Evolutionary conservation across 352 stramenopile genomes (phyloP), one percentile per base, ranked within the genome.

Genomic region (Phytophthora fragariaefolia): DNA sequence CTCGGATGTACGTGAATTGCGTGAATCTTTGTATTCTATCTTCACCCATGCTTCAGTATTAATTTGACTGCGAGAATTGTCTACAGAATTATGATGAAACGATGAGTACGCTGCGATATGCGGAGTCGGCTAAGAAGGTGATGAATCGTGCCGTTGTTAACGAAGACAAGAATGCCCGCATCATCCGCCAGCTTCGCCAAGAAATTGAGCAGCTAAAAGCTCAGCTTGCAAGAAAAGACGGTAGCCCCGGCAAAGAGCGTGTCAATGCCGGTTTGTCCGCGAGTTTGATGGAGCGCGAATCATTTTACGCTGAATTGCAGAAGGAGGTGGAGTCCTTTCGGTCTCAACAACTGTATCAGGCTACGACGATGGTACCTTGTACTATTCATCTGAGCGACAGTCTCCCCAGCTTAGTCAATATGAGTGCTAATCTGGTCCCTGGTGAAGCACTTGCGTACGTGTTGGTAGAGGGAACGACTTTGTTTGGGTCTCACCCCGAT

Each of bases 51-150:
- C n/a, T n/a, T n/a, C n/a, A n/a, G n/a, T n/a, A n/a, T n/a, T n/a
- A n/a, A n/a, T n/a, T n/a, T n/a, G n/a, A n/a, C 30, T 36, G 13
- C 30, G 30, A 36, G 13, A 15, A 15, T 42, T 40, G 23, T 18
- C 13, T 6, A 36, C 24, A 92, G 75, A 95, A 87, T 50, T 95
- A 95, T 53, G 85, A 94, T 7, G 87, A 95, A 46, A 94, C 85
- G 2, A 90, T 95, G 85, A 94, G 84, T 67, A 95, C 87, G 3
- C 55, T 95, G 6, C 84, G 87, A 4, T 95, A 95, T 40, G 87
- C 87, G 3, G 85, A 95, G 63, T 93, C 85, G 0, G 85, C 87
- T 23, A 95, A 95, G 63, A 87, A 81, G 36, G 85, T 94, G 56
- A 89, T 94, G 66, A 95, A 95, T 42, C 78, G 83, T 8, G 85